Base-by-base conservation (phyloP, 352 stramenopile genomes). In the Thalassiosira livingstoniorum region DNA sequence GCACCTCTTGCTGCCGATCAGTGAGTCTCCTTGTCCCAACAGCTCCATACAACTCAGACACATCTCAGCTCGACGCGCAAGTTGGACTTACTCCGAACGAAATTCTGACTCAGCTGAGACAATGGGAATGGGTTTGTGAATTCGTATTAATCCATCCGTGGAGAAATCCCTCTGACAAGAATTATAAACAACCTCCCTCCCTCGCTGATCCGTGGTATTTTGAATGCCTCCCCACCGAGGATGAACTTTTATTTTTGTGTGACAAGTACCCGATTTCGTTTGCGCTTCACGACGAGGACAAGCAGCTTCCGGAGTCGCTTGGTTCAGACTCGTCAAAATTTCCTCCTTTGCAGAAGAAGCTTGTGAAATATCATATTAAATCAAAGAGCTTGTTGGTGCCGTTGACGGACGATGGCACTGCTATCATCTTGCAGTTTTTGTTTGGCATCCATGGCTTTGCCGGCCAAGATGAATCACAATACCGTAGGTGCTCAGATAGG, bases 71-170 rank as follows among this genome's bases (percentile, higher is more conserved):
- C 34, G 43, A 62, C n/a, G n/a, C n/a, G n/a, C n/a, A n/a, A n/a
- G n/a, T n/a, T n/a, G n/a, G n/a, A n/a, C n/a, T n/a, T n/a, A n/a
- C n/a, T 42, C 51, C 75, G 15, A 82, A 76, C 42, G 53, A 68
- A 11, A 54, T 76, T 31, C 51, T 82, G 21, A 31, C 32, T 18
- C 62, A 53, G n/a, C 63, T 82, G 57, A 31, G 75, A 61, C 5
- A 70, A 34, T 77, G 75, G 68, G 51, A 71, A 58, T 82, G 75
- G 75, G 37, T 82, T 11, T 82, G 65, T 42, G 57, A 82, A 31
- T 75, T 58, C 0, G 75, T 82, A 3, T 42, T 82, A 32, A 53
- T 75, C 3, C 65, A 65, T 21, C 75, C 75, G 32, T 83, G 75
- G 75, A 57, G 18, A 27, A 29, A 7, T 47, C 43, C 2, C 32